Percentiles rank a stretch among this genome's conserved stretches.
Evolutionary conservation across 2,329 filamentous ascomycete genomes (phyloP).

Genomic region (Xylogone sp.): DNA sequence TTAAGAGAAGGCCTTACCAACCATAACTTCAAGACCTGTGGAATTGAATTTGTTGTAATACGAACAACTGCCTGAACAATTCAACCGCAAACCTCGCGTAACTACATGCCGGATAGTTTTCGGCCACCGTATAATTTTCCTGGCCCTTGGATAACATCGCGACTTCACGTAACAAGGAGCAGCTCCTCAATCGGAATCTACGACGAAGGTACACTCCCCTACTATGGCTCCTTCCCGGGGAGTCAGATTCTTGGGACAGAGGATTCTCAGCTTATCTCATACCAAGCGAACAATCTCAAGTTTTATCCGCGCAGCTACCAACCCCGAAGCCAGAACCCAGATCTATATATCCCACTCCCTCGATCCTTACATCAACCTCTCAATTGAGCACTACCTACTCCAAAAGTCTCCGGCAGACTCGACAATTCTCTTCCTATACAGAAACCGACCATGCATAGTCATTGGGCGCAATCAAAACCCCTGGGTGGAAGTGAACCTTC

Average conservation of each 20-base stretch:
- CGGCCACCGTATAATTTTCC: not conserved
- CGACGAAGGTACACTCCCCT: not conserved
- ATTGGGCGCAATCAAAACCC: slow-evolving; percentile 97
- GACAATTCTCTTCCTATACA: slow-evolving; percentile 80
- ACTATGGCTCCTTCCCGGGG: slow-evolving; percentile 26
- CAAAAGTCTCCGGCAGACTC: slow-evolving; percentile 69
- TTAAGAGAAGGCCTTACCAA: too few species aligned
- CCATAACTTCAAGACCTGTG: too few species aligned
- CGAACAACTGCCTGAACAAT: too few species aligned
- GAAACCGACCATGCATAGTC: slow-evolving; percentile 82
- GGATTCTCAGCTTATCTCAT: not conserved
- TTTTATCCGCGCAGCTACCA: slow-evolving; percentile 16
- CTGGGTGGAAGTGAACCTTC: slow-evolving; percentile 85
- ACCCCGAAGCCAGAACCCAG: slow-evolving; percentile 50
- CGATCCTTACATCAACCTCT: slow-evolving; percentile 86
- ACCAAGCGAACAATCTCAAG: slow-evolving; percentile 10
- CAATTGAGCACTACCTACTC: slow-evolving; percentile 87
- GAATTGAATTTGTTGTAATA: too few species aligned
- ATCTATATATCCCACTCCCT: slow-evolving; percentile 67
- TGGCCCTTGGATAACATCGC: not conserved
- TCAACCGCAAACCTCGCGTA: not conserved
- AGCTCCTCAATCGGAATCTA: not conserved
- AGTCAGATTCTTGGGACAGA: slow-evolving; percentile 6
- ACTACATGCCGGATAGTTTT: not conserved
- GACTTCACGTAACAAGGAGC: not conserved